Conservation (phyloP, 768 basidiomycete species). For the Lentinula raphanica region DNA sequence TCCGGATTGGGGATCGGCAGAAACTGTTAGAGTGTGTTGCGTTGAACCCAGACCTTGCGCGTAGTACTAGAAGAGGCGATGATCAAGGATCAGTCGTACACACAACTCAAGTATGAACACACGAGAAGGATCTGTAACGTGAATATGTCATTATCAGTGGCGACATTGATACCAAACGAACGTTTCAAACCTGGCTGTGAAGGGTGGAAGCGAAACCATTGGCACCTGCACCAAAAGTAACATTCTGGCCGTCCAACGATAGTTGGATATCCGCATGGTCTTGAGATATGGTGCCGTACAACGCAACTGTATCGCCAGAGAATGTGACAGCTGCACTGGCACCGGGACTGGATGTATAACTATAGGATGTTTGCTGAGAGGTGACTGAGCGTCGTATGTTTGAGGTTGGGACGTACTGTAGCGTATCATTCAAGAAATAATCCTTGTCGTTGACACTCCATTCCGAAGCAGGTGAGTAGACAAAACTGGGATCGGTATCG, state of each 20-base stretch:
- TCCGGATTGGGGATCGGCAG: slow-evolving; percentile 24
- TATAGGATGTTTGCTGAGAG: slow-evolving; percentile 13
- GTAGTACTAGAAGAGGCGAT: slow-evolving; percentile 31
- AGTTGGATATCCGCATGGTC: slow-evolving; percentile 44
- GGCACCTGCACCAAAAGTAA: slow-evolving; percentile 30
- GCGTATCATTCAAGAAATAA: slow-evolving; percentile 30
- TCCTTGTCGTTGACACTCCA: slow-evolving; percentile 30
- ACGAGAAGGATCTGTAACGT: slow-evolving; percentile 29
- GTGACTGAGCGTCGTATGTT: neutral
- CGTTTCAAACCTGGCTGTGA: slow-evolving; percentile 25
- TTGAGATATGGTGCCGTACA: slow-evolving; percentile 51
- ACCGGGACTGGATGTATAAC: slow-evolving; percentile 34
- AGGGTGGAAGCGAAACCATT: slow-evolving; percentile 27
- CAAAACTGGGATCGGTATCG: slow-evolving; percentile 33
- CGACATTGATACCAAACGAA: too few species aligned
- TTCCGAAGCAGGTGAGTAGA: slow-evolving; percentile 32
- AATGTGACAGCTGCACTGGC: slow-evolving; percentile 42
- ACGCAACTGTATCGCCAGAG: slow-evolving; percentile 45
- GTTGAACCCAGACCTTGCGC: slow-evolving; percentile 31
- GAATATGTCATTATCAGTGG: neutral
- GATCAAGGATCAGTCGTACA: neutral
- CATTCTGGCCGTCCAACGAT: slow-evolving; percentile 35
- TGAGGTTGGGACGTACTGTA: slow-evolving; percentile 33
- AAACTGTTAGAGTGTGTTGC: slow-evolving; percentile 34
- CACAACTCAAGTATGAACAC: slow-evolving; percentile 1